Conservation (phyloP, 1,284 basidiomycete species). For the Cutaneotrichosporon sp. region DNA sequence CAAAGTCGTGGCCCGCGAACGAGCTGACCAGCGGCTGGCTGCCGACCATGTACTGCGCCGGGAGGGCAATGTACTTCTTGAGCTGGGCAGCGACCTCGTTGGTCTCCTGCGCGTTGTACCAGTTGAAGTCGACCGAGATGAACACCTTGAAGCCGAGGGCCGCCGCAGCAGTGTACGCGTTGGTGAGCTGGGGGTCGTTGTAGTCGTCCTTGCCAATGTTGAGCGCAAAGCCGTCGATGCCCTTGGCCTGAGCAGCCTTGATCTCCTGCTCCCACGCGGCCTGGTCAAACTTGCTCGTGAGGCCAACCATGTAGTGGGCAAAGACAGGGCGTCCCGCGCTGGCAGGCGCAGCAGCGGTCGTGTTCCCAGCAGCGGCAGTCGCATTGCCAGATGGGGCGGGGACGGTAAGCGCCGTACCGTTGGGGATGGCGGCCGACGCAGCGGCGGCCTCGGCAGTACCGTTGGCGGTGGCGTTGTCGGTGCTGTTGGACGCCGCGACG, state of each 20-base stretch:
- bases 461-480: background rate
- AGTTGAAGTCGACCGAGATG: slow-evolving; percentile 54
- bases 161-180: slow-evolving; percentile 46
- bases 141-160: slow-evolving; percentile 45
- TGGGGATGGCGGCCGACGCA: background rate
- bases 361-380: no score
- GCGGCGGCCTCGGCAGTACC: background rate
- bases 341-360: background rate
- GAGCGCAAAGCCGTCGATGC: slow-evolving; percentile 51
- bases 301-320: slow-evolving; percentile 68
- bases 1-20: slow-evolving; percentile 51
- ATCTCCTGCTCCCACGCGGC: slow-evolving; percentile 47
- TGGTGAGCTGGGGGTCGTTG: slow-evolving; percentile 42
- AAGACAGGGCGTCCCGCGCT: slow-evolving; percentile 35
- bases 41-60: slow-evolving; percentile 42
- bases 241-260: slow-evolving; percentile 40
- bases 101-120: slow-evolving; percentile 35
- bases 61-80: slow-evolving; percentile 32
- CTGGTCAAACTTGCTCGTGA: slow-evolving; percentile 58
- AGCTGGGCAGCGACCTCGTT: slow-evolving; percentile 25
- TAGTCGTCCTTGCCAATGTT: slow-evolving; percentile 51
- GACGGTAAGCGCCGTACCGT: background rate
- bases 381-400: background rate
- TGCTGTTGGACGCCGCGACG: background rate
- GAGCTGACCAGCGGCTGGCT: slow-evolving; percentile 48